Evolutionary conservation across 352 stramenopile species (phyloP), one percentile per base, ranked within the genome.

Genomic region (Phytophthora meadii): DNA sequence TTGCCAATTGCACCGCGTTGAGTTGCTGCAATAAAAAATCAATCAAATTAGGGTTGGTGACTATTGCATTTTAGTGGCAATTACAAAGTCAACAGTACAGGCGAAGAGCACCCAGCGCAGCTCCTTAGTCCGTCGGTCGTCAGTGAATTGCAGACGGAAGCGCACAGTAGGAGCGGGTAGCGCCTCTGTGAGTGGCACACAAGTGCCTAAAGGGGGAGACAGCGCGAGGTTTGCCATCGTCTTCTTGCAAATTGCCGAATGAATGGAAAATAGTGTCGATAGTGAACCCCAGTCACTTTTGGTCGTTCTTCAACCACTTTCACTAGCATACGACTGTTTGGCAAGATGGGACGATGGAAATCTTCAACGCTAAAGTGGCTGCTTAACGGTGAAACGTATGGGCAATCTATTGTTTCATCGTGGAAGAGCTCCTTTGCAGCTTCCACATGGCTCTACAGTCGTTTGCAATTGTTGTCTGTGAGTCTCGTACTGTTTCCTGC

Each of bases 51-150:
- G 14, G 48, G 34, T 50, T 63, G 34, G 25, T 56, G 44, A 5
- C 37, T 14, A 17, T 30, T 15, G 50, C 15, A 24, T 40, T 42
- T 40, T 41, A 17, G 28, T 49, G 24, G 22, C 0, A 40, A 46
- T 12, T 32, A 2, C n/a, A 11, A 59, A 64, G 30, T 8, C 4
- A 34, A 11, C 30, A 11, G 27, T 69, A 87, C 77, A 80, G 7
- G 79, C 79, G 63, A 94, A 94, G 41, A 94, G 77, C 62, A 92
- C 86, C 86, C 86, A 94, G 58, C 86, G 85, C 66, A 94, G 70
- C 68, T 94, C 86, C 53, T 89, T 89, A 5, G 79, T 85, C 22
- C 74, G 72, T 7, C 57, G 59, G 56, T 94, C 86, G 56, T 90
- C 72, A 15, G 77, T 82, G 63, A 91, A 94, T 50, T 91, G 74